A percentile compares a stretch with the other conserved stretches of the same genome.
Evolutionary conservation across 306 rosid species (phyloP).

Genomic region (Comarum palustre): DNA sequence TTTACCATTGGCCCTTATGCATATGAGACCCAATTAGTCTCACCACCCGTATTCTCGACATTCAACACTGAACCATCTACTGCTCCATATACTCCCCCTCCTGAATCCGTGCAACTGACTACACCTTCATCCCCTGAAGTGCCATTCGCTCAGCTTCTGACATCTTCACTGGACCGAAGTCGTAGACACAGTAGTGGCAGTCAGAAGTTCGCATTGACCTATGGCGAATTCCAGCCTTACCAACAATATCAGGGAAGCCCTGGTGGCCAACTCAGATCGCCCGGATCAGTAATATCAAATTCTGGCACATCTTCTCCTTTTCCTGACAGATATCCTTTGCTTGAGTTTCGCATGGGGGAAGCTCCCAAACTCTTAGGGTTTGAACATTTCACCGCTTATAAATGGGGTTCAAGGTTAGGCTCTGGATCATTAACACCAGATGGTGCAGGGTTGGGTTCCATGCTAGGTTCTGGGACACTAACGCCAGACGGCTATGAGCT

Average conservation of each 20-base stretch:
- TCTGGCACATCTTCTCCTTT: conserved; percentile 93
- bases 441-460: conserved; percentile 69
- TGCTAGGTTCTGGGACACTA: conserved; percentile 76
- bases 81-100: conserved; percentile 91
- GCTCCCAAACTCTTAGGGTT: conserved; percentile 68
- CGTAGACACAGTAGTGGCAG: conserved; percentile 48
- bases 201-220: conserved; percentile 71
- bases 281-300: conserved; percentile 86
- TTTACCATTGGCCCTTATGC: conserved; percentile 92
- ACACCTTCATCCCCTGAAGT: conserved; percentile 99
- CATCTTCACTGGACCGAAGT: conserved; percentile 70
- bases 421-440: conserved; percentile 93
- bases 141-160: conserved; percentile 92
- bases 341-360: conserved; percentile 72
- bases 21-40: conserved; percentile 90
- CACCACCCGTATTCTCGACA: conserved; percentile 92
- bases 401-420: conserved; percentile 80
- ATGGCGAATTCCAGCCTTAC: conserved; percentile 79
- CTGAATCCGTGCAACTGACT: conserved; percentile 86
- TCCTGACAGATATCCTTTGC: conserved; percentile 65
- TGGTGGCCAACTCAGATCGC: conserved; percentile 81
- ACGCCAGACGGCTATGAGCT: conserved; percentile 79
- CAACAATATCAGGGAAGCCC: conserved; percentile 92
- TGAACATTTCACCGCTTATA: conserved; percentile 67
- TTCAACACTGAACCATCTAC: conserved; percentile 93